Evolutionary conservation across 805 yeast species (phyloP).

Genomic region (Barnettozyma botsteinii): DNA sequence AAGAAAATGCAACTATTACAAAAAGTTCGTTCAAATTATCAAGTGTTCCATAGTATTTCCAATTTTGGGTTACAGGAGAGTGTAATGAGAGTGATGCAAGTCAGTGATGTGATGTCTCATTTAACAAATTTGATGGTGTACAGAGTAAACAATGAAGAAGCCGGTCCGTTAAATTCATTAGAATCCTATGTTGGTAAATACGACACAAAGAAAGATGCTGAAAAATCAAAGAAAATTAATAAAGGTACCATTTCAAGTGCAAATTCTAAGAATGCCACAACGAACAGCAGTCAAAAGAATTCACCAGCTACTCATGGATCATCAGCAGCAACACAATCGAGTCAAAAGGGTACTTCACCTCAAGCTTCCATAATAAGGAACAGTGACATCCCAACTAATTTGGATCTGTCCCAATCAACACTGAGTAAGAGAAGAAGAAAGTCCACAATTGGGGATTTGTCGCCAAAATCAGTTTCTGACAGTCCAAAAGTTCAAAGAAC

Average conservation of each 20-base stretch:
- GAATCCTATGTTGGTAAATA: conserved; percentile 32
- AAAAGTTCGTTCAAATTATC: conserved; percentile 33
- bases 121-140: conserved; percentile 59
- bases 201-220: conserved; percentile 4
- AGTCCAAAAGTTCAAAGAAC: not conserved
- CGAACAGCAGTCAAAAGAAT: conserved; percentile 1
- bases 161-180: conserved; percentile 52
- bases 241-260: not conserved
- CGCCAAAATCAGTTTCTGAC: conserved; percentile 18
- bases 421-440: conserved; percentile 31
- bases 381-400: conserved; percentile 15
- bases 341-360: not conserved
- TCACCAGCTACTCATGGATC: conserved; percentile 2
- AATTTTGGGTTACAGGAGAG: conserved; percentile 59
- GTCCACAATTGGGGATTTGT: conserved; percentile 20
- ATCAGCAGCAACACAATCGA: not conserved
- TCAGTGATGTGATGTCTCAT: conserved; percentile 73
- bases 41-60: conserved; percentile 43
- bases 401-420: conserved; percentile 31
- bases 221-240: not conserved
- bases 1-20: conserved; percentile 21
- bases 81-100: conserved; percentile 66
- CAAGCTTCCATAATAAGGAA: not conserved
- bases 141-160: conserved; percentile 41
- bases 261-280: not conserved